These are phyloP conservation scores for Scedosporium minutisporum DNA, from an alignment of 2,329 filamentous ascomycete species.

Conservation along the genomic window DNA sequence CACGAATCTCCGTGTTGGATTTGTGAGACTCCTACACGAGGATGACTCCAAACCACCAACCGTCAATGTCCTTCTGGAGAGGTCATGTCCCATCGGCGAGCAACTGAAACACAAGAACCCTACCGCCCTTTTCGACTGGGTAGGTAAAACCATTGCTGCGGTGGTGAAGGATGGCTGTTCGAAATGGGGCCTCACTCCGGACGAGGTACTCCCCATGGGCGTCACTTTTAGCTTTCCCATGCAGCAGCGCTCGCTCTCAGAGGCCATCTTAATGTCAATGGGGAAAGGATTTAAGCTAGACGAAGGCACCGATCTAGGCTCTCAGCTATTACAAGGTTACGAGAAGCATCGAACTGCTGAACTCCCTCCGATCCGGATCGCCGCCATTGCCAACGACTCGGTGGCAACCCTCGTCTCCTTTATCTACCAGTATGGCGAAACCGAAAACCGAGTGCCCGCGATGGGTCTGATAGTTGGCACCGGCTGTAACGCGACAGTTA, in stretches of 20 bases:
- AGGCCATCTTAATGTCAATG: slow-evolving; percentile 58
- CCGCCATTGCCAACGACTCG: slow-evolving; percentile 72
- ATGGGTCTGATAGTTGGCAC: slow-evolving; percentile 80
- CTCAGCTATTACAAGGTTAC: slow-evolving; percentile 50
- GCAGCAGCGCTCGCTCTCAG: slow-evolving; percentile 51
- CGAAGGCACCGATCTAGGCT: slow-evolving; percentile 49
- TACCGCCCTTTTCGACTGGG: slow-evolving; percentile 71
- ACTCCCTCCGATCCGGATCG: slow-evolving; percentile 59
- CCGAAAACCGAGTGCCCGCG: slow-evolving; percentile 52
- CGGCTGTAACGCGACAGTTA: slow-evolving; percentile 72
- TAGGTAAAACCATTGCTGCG: slow-evolving; percentile 65
- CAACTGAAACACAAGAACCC: slow-evolving; percentile 65
- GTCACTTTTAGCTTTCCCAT: slow-evolving; percentile 66
- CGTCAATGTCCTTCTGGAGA: slow-evolving; percentile 54
- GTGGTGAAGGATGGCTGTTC: slow-evolving; percentile 53
- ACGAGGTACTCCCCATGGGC: slow-evolving; percentile 48
- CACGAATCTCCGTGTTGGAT: slow-evolving; percentile 59
- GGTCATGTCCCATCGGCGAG: slow-evolving; percentile 64
- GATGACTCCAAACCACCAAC: slow-evolving; percentile 20
- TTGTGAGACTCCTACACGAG: slow-evolving; percentile 45
- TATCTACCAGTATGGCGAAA: slow-evolving; percentile 58
- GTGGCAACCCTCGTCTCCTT: slow-evolving; percentile 72
- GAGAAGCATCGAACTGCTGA: slow-evolving; percentile 31
- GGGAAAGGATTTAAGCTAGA: slow-evolving; percentile 61
- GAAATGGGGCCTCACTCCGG: slow-evolving; percentile 28